Percentiles rank a stretch among this genome's conserved stretches.
Evolutionary conservation across 257 asterid species (phyloP).

Genomic region (Solanum arcanum): DNA sequence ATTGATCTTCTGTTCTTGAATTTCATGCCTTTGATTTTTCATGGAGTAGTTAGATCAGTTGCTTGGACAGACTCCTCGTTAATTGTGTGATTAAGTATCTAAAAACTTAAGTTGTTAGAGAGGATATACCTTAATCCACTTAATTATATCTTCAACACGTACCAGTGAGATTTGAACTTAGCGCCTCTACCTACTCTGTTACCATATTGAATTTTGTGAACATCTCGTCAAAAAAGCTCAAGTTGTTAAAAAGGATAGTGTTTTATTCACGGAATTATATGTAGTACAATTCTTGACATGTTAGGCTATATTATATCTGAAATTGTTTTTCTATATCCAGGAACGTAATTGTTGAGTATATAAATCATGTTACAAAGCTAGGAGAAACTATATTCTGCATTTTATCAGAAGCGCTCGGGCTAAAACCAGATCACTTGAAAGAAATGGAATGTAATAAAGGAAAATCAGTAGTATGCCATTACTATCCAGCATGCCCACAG

Average conservation of each 20-base stretch:
- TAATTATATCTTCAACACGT: not conserved
- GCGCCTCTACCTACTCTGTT: not conserved
- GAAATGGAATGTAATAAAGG: constrained; percentile 29
- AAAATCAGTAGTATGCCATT: constrained; percentile 32
- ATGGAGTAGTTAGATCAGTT: not conserved
- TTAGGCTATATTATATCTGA: not conserved
- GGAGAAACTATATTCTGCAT: constrained; percentile 34
- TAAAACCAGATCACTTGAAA: constrained; percentile 26
- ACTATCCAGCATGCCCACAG: constrained; percentile 66
- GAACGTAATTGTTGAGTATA: constrained; percentile 28
- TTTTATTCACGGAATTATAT: not conserved
- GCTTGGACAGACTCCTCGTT: not conserved
- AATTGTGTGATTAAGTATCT: not conserved
- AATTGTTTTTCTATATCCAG: constrained; percentile 12
- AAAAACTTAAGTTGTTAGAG: not conserved
- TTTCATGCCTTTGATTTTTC: not conserved
- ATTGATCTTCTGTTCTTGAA: not conserved
- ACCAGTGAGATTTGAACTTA: not conserved
- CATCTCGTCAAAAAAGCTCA: not conserved
- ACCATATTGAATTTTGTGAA: not conserved
- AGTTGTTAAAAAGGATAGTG: not conserved
- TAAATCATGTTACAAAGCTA: constrained; percentile 20
- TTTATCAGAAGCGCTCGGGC: constrained; percentile 59
- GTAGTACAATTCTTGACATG: not conserved
- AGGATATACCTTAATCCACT: not conserved